Evolutionary conservation across 805 yeast species (phyloP), one percentile per base, ranked within the genome.

Genomic region (Schwanniomyces sp.): DNA sequence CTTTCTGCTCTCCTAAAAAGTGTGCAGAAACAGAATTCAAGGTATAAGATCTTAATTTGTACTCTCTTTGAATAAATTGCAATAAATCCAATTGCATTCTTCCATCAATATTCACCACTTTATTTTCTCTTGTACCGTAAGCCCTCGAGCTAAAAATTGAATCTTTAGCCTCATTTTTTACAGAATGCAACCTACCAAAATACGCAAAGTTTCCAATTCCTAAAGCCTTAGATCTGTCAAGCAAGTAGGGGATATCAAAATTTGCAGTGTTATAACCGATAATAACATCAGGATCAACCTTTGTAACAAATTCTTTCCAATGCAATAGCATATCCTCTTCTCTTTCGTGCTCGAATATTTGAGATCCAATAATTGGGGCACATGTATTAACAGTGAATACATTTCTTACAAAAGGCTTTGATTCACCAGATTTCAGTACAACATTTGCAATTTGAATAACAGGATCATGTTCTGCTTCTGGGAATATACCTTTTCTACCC

Each of bases 381-480:
- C 99, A 95, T 0, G 96, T 80, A 51, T 89, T 81, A 12, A 95
- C 90, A 0, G 98, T 92, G 65, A 94, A 95, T 0, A 95, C 98
- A 59, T 91, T 92, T 59, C 98, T 79, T 4, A 94, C 85, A 63
- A 95, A 94, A 1, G 99, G 99, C 43, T 83, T 81, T n/a, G 77
- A 53, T 32, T 86, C 91, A 41, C 99, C 97, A 44, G 85, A 84
- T 44, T 81, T 74, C 58, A 89, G 85, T 2, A 92, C 96, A 26
- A 94, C 97, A 61, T 90, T 92, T 5, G 99, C 99, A 52, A 94
- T 95, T 68, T 95, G 99, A 61, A 94, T 94, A 8, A 94, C 96
- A 0, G 97, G 87, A 70, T 94, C 99, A 41, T 82, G 79, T 51
- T 87, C 87, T 1, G 99, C 86, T 61, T 94, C 99, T 1, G 99